phyloP scores from a whole-genome alignment of 495 filamentous ascomycete species.

The Staphylotrichum longicolle region DNA sequence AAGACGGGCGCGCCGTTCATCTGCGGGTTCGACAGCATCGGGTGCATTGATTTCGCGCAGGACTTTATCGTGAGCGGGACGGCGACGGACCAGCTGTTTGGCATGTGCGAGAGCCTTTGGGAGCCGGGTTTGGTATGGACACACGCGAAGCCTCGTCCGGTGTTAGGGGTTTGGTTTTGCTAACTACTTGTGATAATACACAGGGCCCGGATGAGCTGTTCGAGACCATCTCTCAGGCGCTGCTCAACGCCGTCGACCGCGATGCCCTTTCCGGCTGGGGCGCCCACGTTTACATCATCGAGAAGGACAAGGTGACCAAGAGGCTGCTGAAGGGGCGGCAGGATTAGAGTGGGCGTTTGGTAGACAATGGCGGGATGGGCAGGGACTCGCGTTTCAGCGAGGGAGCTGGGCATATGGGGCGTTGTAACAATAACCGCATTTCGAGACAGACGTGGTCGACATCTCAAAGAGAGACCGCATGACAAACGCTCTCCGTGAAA shows the following conservation, averaged over 20 bases:
- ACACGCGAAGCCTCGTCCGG: too few relatives aligned
- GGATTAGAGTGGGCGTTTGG: constrained; percentile 41
- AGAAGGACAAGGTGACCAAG: constrained; percentile 99
- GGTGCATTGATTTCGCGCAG: constrained; percentile 98
- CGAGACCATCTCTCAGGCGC: constrained; percentile 96
- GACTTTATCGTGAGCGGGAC: constrained; percentile 98
- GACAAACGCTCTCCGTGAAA: neutral
- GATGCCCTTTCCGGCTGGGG: constrained; percentile 98
- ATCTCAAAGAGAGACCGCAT: neutral
- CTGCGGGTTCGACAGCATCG: constrained; percentile 98
- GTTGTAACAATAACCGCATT: constrained; percentile 20
- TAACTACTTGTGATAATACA: neutral
- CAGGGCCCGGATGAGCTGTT: constrained; percentile 92
- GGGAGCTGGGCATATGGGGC: constrained; percentile 11
- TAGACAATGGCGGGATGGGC: neutral
- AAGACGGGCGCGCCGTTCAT: constrained; percentile 94
- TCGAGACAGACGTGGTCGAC: constrained; percentile 13
- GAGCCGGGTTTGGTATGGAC: constrained; percentile 85
- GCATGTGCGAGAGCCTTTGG: constrained; percentile 97
- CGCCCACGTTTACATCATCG: constrained; percentile 97
- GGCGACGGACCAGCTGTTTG: constrained; percentile 94
- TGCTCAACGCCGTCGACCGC: constrained; percentile 92
- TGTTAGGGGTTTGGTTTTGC: neutral
- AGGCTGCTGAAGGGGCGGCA: constrained; percentile 86
- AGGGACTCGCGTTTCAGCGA: neutral